phyloP scores from a whole-genome alignment of 139 green algal genomes.

The Micractinium sp. region DNA sequence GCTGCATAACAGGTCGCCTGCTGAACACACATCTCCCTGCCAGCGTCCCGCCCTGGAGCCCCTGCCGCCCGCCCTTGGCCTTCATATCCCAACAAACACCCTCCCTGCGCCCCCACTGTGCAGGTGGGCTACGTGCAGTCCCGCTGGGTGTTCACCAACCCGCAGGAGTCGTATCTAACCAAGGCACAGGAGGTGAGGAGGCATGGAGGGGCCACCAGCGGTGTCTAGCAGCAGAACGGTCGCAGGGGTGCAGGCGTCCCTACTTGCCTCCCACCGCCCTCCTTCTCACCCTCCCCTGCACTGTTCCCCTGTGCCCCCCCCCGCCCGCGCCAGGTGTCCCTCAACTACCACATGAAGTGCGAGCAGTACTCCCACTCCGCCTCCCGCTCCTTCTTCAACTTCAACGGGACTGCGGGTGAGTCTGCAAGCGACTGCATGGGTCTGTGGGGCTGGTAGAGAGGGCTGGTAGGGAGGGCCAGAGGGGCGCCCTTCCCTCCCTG shows the following conservation, averaged over 20 bases:
- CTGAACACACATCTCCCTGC: background rate
- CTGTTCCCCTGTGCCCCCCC: background rate
- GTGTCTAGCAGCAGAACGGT: too few relatives aligned
- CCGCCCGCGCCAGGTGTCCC: conserved; percentile 58
- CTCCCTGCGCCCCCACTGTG: background rate
- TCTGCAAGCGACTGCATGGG: too few relatives aligned
- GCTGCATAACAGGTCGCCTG: background rate
- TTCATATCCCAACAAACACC: background rate
- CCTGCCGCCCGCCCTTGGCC: background rate
- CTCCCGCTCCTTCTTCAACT: conserved; percentile 88
- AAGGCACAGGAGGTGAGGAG: conserved; percentile 59
- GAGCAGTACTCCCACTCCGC: conserved; percentile 84
- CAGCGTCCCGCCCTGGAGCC: background rate
- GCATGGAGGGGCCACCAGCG: background rate
- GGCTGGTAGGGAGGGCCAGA: too few relatives aligned
- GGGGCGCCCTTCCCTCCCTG: too few relatives aligned
- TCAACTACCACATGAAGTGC: conserved; percentile 90
- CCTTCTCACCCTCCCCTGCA: background rate
- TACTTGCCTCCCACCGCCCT: background rate
- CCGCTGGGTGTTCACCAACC: conserved; percentile 86
- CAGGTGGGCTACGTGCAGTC: conserved; percentile 81
- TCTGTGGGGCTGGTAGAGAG: too few relatives aligned
- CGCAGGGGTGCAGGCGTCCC: background rate
- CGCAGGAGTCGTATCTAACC: conserved; percentile 86
- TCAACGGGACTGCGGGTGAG: conserved; percentile 83